A percentile compares a stretch with the other conserved stretches of the same genome.
These are phyloP conservation scores for Leishmania major DNA, from an alignment of 208 protist genomes.

Conservation along the genomic window DNA sequence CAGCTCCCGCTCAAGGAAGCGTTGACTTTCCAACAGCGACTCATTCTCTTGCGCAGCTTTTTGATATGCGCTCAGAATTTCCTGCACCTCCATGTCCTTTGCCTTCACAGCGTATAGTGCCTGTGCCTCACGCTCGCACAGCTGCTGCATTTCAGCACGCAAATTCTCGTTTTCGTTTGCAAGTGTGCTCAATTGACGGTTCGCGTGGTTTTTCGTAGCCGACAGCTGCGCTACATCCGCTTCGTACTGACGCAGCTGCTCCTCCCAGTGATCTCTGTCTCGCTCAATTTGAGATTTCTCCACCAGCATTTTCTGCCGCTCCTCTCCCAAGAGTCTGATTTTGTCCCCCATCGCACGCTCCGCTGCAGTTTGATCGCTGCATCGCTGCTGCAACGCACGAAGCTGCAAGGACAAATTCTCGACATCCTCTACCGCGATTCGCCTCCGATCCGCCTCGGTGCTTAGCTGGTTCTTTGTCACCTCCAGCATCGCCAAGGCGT, in stretches of 20 bases:
- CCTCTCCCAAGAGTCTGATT: slow-evolving; percentile 43
- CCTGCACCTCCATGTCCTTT: slow-evolving; percentile 77
- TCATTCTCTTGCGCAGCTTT: slow-evolving; percentile 72
- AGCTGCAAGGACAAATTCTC: slow-evolving; percentile 72
- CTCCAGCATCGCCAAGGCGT: slow-evolving; percentile 46
- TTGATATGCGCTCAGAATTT: slow-evolving; percentile 77
- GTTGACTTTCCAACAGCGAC: slow-evolving; percentile 47
- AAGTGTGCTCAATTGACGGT: slow-evolving; percentile 67
- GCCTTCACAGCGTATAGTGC: slow-evolving; percentile 64
- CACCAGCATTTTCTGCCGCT: slow-evolving; percentile 45
- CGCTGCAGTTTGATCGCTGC: slow-evolving; percentile 51
- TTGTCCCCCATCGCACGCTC: slow-evolving; percentile 57
- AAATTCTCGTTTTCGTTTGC: slow-evolving; percentile 77
- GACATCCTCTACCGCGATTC: slow-evolving; percentile 46
- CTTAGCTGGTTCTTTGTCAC: slow-evolving; percentile 44
- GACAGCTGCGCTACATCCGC: slow-evolving; percentile 77
- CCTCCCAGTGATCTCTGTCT: slow-evolving; percentile 54
- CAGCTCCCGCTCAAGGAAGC: slow-evolving; percentile 69
- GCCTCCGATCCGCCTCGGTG: slow-evolving; percentile 43
- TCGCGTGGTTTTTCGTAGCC: slow-evolving; percentile 71
- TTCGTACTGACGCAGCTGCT: slow-evolving; percentile 69
- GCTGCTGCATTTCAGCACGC: slow-evolving; percentile 51
- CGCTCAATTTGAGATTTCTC: slow-evolving; percentile 44
- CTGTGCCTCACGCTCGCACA: slow-evolving; percentile 56
- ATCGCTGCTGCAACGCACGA: slow-evolving; percentile 71